These are phyloP conservation scores for Botryotinia narcissicola DNA, from an alignment of 2,329 filamentous ascomycete genomes.

Conservation along the genomic window DNA sequence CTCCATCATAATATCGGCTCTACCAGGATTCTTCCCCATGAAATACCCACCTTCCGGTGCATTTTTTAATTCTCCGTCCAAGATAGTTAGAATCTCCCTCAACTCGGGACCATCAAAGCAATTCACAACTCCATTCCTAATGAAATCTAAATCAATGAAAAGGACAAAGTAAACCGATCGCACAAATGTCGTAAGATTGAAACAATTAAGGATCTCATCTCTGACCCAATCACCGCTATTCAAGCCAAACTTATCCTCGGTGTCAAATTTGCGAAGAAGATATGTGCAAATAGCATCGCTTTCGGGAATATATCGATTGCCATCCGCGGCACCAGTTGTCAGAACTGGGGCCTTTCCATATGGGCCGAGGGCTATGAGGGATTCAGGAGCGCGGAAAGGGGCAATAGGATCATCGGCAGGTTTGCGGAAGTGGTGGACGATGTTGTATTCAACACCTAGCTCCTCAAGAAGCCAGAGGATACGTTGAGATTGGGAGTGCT, in stretches of 20 bases:
- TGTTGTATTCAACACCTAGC: conserved; percentile 69
- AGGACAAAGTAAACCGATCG: conserved; percentile 27
- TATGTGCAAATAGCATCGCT: conserved; percentile 37
- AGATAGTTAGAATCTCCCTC: conserved; percentile 21
- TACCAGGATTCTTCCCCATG: conserved; percentile 34
- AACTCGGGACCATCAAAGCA: conserved; percentile 24
- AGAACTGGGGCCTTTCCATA: conserved; percentile 83
- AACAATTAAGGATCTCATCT: conserved; percentile 35
- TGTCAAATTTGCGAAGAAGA: conserved; percentile 39
- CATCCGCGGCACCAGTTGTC: conserved; percentile 34
- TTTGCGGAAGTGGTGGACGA: conserved; percentile 69
- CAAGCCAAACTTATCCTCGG: conserved; percentile 33
- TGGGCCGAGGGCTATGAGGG: conserved; percentile 69
- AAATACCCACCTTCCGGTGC: conserved; percentile 29
- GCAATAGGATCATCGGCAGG: conserved; percentile 46
- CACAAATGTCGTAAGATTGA: conserved; percentile 30
- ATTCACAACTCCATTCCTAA: conserved; percentile 20
- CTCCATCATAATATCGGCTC: conserved; percentile 39
- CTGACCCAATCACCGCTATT: conserved; percentile 35
- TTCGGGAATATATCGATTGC: conserved; percentile 33
- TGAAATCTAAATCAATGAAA: conserved; percentile 28
- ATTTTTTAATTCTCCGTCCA: conserved; percentile 30
- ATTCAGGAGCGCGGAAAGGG: conserved; percentile 60
- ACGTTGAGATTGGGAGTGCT: conserved; percentile 63
- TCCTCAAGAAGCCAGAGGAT: conserved; percentile 69